Base-by-base conservation (phyloP, 257 asterid genomes). In the Euphrasia confusa region DNA sequence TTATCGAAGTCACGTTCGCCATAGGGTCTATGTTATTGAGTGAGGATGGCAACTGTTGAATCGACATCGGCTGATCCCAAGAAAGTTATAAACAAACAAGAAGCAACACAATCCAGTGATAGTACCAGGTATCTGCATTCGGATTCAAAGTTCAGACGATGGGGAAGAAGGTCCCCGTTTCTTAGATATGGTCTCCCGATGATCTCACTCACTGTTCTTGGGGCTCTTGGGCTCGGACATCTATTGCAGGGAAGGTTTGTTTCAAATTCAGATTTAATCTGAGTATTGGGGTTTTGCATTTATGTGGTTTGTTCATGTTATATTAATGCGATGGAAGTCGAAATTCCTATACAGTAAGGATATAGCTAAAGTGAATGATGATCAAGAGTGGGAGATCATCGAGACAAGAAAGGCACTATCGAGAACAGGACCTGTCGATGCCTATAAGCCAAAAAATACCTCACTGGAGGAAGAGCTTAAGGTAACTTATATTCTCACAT, bases 151-250 rank as follows among this genome's bases (percentile, higher is more conserved):
- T 89, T 81, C 84, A 81, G 71, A 71, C 86, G 97, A 27, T 84
- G 86, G 90, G 95, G 98, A 26, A 77, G 98, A 74, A 77, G 30
- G 63, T 72, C 96, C 0, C 98, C 98, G 0, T 89, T 92, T 68
- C 24, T 83, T 68, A 84, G 96, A 81, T 92, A 86, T 71, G 97
- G 98, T 56, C 90, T 88, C 64, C 97, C 97, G 0, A 86, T 92
- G 93, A 92, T 92, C 74, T 92, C 97, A 13, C 84, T 92, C 55
- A 86, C 95, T 40, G 97, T 92, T 65, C 65, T 92, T 58, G 99
- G 99, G 37, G 79, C 97, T 37, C 76, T 92, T 13, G 99, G 99
- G 28, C 96, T 92, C 66, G 94, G 96, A 68, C 96, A 92, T 73
- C 85, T 92, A 57, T 71, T 92, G 60, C 98, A 89, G 77, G 97